These are phyloP conservation scores for Penicillium dipodomyicola DNA, from an alignment of 495 filamentous ascomycete species.

Conservation along the genomic window DNA sequence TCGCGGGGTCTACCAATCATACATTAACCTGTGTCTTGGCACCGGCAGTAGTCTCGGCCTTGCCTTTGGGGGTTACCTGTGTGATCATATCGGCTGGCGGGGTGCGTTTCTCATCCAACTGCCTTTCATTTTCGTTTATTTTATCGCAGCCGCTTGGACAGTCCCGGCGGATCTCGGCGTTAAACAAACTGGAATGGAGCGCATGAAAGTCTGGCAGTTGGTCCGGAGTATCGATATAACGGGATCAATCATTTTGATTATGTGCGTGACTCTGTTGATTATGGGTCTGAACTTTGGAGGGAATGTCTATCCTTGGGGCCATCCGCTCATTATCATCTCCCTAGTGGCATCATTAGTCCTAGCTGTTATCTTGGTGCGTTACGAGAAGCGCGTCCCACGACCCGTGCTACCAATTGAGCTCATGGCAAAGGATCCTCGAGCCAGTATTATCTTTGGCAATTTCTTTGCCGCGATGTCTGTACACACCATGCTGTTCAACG, in stretches of 20 bases:
- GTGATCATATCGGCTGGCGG: conserved; percentile 72
- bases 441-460: conserved; percentile 67
- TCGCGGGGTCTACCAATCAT: conserved; percentile 72
- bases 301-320: conserved; percentile 71
- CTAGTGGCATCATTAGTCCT: conserved; percentile 55
- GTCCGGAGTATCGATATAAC: conserved; percentile 66
- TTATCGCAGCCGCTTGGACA: conserved; percentile 53
- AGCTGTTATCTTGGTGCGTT: conserved; percentile 58
- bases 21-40: conserved; percentile 69
- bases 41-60: conserved; percentile 63
- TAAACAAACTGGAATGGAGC: conserved; percentile 44
- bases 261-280: conserved; percentile 63
- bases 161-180: conserved; percentile 61
- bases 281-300: conserved; percentile 74
- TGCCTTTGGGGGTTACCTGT: conserved; percentile 69
- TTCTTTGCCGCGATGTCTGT: conserved; percentile 61
- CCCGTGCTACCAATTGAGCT: conserved; percentile 73
- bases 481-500: conserved; percentile 74
- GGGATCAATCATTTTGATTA: conserved; percentile 64
- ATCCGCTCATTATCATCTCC: conserved; percentile 65
- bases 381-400: conserved; percentile 57
- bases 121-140: conserved; percentile 58
- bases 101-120: conserved; percentile 70
- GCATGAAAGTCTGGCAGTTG: conserved; percentile 51
- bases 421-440: conserved; percentile 57